Evolutionary conservation across 1,284 basidiomycete species (phyloP).

Genomic region (Apiotrichum gamsii): DNA sequence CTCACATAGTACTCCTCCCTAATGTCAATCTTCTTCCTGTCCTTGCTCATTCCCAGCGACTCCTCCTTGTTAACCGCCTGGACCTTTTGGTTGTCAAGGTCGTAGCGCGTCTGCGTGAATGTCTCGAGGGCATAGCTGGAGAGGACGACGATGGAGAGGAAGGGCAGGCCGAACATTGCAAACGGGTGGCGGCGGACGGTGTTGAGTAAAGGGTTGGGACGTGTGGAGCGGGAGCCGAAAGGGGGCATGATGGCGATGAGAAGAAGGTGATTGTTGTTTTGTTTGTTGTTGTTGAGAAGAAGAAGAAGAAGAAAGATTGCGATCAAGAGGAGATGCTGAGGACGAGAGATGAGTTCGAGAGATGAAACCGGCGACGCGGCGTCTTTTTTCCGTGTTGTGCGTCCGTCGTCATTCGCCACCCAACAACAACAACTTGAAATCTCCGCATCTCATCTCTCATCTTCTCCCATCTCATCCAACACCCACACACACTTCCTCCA

Average conservation of each 20-base stretch:
- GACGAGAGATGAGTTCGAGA: too few species aligned
- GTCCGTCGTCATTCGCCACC: too few species aligned
- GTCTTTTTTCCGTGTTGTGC: too few species aligned
- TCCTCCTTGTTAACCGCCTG: constrained; percentile 74
- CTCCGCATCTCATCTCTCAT: too few species aligned
- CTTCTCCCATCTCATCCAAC: not conserved
- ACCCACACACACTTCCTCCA: not conserved
- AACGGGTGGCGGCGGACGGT: constrained; percentile 48
- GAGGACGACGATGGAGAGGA: constrained; percentile 75
- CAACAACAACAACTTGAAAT: too few species aligned
- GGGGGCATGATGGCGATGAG: constrained; percentile 22
- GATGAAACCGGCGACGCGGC: too few species aligned
- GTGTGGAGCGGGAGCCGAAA: constrained; percentile 55
- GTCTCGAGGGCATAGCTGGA: constrained; percentile 77
- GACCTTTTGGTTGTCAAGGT: constrained; percentile 74
- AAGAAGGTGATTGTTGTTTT: not conserved
- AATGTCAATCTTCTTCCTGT: constrained; percentile 82
- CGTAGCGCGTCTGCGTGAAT: constrained; percentile 87
- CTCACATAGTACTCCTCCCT: constrained; percentile 92
- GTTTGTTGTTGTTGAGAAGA: not conserved
- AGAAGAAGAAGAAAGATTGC: not conserved
- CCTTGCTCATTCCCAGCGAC: constrained; percentile 69
- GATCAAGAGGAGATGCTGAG: not conserved
- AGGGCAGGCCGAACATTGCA: constrained; percentile 73
- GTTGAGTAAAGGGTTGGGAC: constrained; percentile 43